Base-by-base conservation (phyloP, 2,329 filamentous ascomycete species). In the Clonostachys rosea region DNA sequence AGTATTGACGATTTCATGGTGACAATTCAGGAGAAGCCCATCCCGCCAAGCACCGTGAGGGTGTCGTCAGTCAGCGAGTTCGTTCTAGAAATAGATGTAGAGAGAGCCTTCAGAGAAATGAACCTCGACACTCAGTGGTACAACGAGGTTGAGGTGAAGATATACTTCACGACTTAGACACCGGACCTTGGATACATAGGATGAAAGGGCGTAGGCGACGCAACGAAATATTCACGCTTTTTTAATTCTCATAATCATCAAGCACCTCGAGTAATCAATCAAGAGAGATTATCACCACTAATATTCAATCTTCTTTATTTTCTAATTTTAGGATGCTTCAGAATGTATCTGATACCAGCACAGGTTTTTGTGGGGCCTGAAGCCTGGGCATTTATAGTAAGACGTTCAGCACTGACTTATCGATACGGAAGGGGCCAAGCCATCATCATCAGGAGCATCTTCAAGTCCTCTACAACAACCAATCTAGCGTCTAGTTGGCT, bases 81-180 rank as follows among this genome's bases (percentile, higher is more conserved):
- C 49, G 78, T 97, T 8, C 65, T 97, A 34, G 84, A 89, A 54
- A 78, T 97, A 47, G 89, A 97, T 69, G 65, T 89, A 12, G 78
- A 83, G 54, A 73, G 68, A 33, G 92, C 92, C 1, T 97, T 91
- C 91, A 77, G 78, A 42, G 81, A 88, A 56, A 76, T 91, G 71
- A 78, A 75, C 0, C 71, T 94, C 47, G 69, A 82, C 49, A 76
- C 80, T 36, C 83, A 86, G 8, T 95, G 88, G 85, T 86, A 83
- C 53, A 95, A 96, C 61, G 88, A 95, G 63, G 77, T 91, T 36
- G 74, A 80, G 50, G 69, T 95, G 40, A 84, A 84, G 60, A 64
- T 90, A 6, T 84, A 71, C 47, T 73, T 80, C 43, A 63, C 64
- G 20, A 57, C 71, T 42, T 71, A 42, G 20, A 30, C 24, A 30